Conservation (phyloP, 2,329 filamentous ascomycete genomes). For the Tolypocladium inflatum region DNA sequence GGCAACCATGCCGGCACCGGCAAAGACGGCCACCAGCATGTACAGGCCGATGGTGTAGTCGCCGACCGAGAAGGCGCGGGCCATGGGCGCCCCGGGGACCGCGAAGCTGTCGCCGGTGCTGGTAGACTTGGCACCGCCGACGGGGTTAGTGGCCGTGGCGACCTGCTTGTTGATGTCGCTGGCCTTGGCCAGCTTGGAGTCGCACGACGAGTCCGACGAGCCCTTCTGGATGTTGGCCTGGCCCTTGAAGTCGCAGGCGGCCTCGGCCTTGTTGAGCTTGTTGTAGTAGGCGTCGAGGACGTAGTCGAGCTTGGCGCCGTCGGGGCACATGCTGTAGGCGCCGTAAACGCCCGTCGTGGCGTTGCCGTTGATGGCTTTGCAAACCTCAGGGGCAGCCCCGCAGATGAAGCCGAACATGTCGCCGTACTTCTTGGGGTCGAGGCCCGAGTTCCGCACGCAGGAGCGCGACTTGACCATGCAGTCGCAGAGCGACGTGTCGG, state of each 20-base stretch:
- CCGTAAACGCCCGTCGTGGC: slow-evolving; percentile 50
- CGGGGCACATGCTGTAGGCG: slow-evolving; percentile 67
- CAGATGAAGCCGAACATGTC: slow-evolving; percentile 69
- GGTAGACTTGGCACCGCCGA: slow-evolving; percentile 10
- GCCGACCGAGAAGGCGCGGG: slow-evolving; percentile 33
- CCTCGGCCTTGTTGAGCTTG: slow-evolving; percentile 38
- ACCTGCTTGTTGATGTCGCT: slow-evolving; percentile 43
- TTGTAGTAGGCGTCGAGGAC: slow-evolving; percentile 67
- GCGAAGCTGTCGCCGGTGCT: slow-evolving; percentile 23
- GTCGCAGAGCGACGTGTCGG: slow-evolving; percentile 68
- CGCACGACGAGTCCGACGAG: slow-evolving; percentile 43
- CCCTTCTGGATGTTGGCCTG: slow-evolving; percentile 47
- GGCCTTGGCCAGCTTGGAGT: slow-evolving; percentile 49
- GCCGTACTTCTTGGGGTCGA: slow-evolving; percentile 50
- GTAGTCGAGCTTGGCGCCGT: slow-evolving; percentile 61
- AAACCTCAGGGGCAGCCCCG: slow-evolving; percentile 44
- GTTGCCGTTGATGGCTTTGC: slow-evolving; percentile 53
- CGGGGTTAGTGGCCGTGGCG: slow-evolving; percentile 34
- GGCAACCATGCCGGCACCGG: slow-evolving; percentile 43
- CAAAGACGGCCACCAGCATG: slow-evolving; percentile 39
- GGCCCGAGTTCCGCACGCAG: slow-evolving; percentile 55
- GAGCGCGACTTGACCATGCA: slow-evolving; percentile 73
- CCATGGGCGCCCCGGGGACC: slow-evolving; percentile 24
- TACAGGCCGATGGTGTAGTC: slow-evolving; percentile 41
- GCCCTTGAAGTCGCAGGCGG: slow-evolving; percentile 64